A percentile compares a stretch with the other conserved stretches of the same genome.
Conservation (phyloP, 2,329 filamentous ascomycete genomes). For the Neurospora sp. region DNA sequence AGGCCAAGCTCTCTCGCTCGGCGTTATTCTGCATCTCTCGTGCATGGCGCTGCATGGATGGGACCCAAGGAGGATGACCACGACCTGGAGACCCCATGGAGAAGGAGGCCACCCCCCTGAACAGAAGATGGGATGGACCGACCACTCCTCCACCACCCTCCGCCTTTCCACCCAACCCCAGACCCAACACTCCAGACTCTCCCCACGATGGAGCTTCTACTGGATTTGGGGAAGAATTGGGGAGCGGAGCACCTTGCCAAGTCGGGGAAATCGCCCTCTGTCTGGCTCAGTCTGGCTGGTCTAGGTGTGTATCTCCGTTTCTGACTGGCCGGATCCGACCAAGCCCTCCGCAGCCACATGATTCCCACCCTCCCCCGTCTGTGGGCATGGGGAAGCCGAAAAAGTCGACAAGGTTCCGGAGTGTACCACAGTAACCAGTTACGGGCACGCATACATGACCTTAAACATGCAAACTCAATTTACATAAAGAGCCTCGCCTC, state of each 20-base stretch:
- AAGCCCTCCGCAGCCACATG: background rate
- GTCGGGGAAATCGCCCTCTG: constrained; percentile 13
- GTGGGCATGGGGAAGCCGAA: background rate
- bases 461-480: background rate
- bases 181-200: background rate
- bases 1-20: background rate
- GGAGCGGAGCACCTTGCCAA: constrained; percentile 11
- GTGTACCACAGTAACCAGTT: background rate
- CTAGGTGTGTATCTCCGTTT: background rate
- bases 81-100: background rate
- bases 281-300: constrained; percentile 3
- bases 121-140: background rate
- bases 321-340: constrained; percentile 9
- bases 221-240: background rate
- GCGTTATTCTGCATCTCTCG: background rate
- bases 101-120: background rate
- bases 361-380: background rate
- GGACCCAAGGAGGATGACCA: background rate
- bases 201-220: background rate
- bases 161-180: background rate
- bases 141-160: background rate
- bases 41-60: background rate
- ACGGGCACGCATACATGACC: background rate
- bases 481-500: background rate
- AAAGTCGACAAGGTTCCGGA: background rate